Percentiles rank a stretch among this genome's conserved stretches.
These are phyloP conservation scores for Silene conica DNA, from an alignment of 148 eudicot genomes.

Conservation along the genomic window DNA sequence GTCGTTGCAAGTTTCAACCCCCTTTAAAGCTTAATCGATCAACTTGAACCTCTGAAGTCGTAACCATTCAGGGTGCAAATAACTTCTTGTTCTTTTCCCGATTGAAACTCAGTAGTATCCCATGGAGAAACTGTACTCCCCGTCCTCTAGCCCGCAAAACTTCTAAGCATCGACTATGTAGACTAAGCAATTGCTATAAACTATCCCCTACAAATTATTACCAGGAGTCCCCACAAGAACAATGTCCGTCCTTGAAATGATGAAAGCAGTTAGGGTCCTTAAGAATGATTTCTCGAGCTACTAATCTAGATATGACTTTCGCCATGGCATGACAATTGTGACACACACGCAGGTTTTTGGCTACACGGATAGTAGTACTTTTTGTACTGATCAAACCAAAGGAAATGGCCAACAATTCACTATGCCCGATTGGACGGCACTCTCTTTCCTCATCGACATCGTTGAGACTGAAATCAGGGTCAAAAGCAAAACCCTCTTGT, in stretches of 20 bases:
- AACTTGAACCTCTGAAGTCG: background rate
- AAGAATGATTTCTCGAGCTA: slow-evolving; percentile 43
- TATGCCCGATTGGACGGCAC: slow-evolving; percentile 43
- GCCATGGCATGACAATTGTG: slow-evolving; percentile 44
- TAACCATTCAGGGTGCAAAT: background rate
- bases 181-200: background rate
- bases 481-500: slow-evolving; percentile 27
- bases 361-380: slow-evolving; percentile 40
- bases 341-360: slow-evolving; percentile 59
- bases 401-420: slow-evolving; percentile 62
- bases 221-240: slow-evolving; percentile 57
- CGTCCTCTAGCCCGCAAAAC: background rate
- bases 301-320: slow-evolving; percentile 39
- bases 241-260: slow-evolving; percentile 58
- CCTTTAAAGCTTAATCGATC: background rate
- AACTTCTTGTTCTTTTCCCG: background rate
- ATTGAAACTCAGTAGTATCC: background rate
- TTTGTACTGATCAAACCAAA: slow-evolving; percentile 54
- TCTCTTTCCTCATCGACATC: slow-evolving; percentile 61
- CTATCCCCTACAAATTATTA: background rate
- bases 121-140: background rate
- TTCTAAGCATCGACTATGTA: too few relatives aligned
- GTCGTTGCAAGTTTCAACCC: too few relatives aligned
- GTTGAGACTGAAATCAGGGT: slow-evolving; percentile 47
- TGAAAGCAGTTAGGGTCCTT: slow-evolving; percentile 63